Percentiles rank a stretch among this genome's conserved stretches.
phyloP scores from a whole-genome alignment of 805 yeast species.

The Wickerhamiella azymoides region DNA sequence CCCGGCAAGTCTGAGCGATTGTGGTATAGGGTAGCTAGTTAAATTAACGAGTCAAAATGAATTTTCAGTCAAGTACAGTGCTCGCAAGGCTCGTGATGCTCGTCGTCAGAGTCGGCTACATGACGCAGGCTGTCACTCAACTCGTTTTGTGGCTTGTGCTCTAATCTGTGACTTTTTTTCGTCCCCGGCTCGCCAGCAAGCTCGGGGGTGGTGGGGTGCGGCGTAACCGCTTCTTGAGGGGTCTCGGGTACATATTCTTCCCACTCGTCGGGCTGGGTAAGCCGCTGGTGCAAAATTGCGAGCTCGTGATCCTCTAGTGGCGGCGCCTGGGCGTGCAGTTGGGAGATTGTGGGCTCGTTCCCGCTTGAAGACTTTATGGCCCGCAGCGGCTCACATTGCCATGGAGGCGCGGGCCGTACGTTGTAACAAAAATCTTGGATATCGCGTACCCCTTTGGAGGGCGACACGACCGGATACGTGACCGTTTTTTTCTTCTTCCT shows the following conservation, averaged over 20 bases:
- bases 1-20: neutral
- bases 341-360: neutral
- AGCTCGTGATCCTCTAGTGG: neutral
- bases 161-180: neutral
- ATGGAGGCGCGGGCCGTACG: neutral
- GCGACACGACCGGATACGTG: constrained; percentile 4
- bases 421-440: neutral
- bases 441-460: neutral
- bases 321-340: neutral
- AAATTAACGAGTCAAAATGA: too few relatives aligned
- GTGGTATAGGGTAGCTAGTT: neutral
- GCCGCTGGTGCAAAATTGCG: constrained; percentile 1
- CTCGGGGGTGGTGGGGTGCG: neutral
- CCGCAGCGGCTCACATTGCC: neutral
- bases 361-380: neutral
- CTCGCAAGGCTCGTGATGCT: neutral
- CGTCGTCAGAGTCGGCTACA: neutral
- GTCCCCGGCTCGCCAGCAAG: neutral
- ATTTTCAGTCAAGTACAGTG: too few relatives aligned
- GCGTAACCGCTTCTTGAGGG: neutral
- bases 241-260: neutral
- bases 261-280: neutral
- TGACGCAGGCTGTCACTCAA: neutral
- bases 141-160: neutral
- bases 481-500: neutral